Evolutionary conservation across 352 stramenopile species (phyloP).

Genomic region (Stramenopiles sp.): DNA sequence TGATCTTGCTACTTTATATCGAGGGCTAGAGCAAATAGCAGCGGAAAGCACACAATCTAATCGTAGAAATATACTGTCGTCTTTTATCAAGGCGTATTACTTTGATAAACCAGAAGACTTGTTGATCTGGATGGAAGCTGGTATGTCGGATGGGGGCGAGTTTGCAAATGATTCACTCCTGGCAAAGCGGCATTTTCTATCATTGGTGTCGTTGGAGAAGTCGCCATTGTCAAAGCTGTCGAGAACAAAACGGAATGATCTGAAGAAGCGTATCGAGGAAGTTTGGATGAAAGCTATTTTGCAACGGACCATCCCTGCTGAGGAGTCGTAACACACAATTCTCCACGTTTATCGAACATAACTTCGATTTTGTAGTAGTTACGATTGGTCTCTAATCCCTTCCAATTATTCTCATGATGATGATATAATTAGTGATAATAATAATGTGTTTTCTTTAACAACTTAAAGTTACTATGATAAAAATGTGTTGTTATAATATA

Average conservation of each 20-base stretch:
- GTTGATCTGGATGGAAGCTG: constrained; percentile 5
- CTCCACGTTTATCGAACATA: too few relatives aligned
- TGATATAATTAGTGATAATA: too few relatives aligned
- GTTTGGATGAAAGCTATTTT: constrained; percentile 10
- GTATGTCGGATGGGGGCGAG: not conserved
- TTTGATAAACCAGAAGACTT: constrained; percentile 2
- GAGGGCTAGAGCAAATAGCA: constrained; percentile 4
- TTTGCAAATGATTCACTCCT: not conserved
- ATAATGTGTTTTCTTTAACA: too few relatives aligned
- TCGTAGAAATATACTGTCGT: not conserved
- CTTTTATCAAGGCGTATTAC: constrained; percentile 10
- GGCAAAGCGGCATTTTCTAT: not conserved
- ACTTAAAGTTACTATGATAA: too few relatives aligned
- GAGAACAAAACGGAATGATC: constrained; percentile 1
- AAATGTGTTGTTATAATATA: too few relatives aligned
- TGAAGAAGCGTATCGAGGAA: not conserved
- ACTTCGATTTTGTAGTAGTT: too few relatives aligned
- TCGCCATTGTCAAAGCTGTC: not conserved
- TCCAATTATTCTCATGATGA: too few relatives aligned
- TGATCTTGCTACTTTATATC: constrained; percentile 4
- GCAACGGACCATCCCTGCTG: not conserved
- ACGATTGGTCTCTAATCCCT: too few relatives aligned
- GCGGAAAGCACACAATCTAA: not conserved
- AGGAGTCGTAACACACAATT: not conserved
- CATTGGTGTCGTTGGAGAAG: not conserved